A percentile compares a stretch with the other conserved stretches of the same genome.
Conservation (phyloP, 1,139 yeast genomes). For the Sugiyamaella neomexicana region DNA sequence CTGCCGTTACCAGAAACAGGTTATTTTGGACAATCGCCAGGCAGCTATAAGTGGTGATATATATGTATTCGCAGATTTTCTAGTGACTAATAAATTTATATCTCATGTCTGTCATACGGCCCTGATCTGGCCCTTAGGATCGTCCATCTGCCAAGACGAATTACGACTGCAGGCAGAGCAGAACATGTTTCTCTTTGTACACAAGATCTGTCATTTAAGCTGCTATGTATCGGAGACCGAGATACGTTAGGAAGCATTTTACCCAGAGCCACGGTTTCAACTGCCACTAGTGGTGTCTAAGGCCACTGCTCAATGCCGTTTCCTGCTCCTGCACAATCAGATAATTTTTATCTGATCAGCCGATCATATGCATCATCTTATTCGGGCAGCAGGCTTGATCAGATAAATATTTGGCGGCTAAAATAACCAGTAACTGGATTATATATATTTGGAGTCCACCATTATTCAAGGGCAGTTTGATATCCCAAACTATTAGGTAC, state of each 20-base stretch:
- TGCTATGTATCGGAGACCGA: background rate
- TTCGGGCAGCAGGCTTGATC: slow-evolving; percentile 3
- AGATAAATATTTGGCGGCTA: slow-evolving; percentile 10
- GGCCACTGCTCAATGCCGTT: background rate
- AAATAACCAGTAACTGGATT: too few species aligned
- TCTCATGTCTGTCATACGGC: too few species aligned
- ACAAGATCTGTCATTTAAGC: too few species aligned
- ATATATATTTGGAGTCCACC: too few species aligned
- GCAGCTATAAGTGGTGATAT: slow-evolving; percentile 28
- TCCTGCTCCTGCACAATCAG: slow-evolving; percentile 3
- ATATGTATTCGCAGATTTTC: background rate
- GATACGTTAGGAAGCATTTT: too few species aligned
- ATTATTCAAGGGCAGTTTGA: background rate
- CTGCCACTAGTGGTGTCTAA: too few species aligned
- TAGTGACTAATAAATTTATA: background rate
- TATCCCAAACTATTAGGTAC: background rate
- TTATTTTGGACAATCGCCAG: slow-evolving; percentile 34
- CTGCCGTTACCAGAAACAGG: slow-evolving; percentile 24
- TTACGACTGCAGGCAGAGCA: too few species aligned
- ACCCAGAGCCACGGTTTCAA: too few species aligned
- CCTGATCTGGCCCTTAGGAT: too few species aligned
- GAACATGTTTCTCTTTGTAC: too few species aligned
- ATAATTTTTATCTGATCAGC: slow-evolving; percentile 13
- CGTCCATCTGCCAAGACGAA: too few species aligned
- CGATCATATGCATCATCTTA: background rate